These are phyloP conservation scores for Alnus rubra DNA, from an alignment of 306 rosid genomes.

Conservation along the genomic window DNA sequence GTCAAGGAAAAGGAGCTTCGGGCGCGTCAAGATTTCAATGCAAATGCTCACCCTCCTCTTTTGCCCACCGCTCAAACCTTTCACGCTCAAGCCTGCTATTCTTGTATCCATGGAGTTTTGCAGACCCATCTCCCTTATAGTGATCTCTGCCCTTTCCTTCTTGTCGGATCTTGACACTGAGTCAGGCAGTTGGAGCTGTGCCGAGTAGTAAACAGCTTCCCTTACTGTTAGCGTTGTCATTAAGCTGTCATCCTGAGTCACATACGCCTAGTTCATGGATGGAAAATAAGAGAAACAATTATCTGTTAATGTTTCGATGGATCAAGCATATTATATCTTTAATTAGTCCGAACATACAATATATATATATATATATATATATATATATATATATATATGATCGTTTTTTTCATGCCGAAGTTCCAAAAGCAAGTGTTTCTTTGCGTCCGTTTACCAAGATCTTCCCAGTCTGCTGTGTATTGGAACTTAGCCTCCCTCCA, in stretches of 20 bases:
- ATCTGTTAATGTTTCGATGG: no score
- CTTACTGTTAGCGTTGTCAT: constrained; percentile 52
- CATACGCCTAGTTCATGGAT: constrained; percentile 54
- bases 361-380: not conserved
- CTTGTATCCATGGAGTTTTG: constrained; percentile 54
- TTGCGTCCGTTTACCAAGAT: constrained; percentile 58
- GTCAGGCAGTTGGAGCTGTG: constrained; percentile 58
- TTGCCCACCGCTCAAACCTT: no score
- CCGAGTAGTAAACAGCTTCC: constrained; percentile 62
- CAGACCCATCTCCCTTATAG: constrained; percentile 64
- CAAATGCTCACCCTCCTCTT: no score
- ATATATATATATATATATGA: no score
- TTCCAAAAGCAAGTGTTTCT: constrained; percentile 62
- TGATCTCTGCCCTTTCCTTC: constrained; percentile 55
- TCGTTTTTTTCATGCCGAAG: constrained; percentile 40
- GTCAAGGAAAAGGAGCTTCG: no score
- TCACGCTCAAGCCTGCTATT: constrained; percentile 70
- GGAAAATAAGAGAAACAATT: not conserved
- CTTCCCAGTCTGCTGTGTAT: constrained; percentile 41
- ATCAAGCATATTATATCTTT: no score
- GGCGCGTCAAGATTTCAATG: no score
- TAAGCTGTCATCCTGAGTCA: constrained; percentile 67
- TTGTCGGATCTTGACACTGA: constrained; percentile 60
- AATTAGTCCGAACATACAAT: no score
- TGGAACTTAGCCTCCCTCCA: constrained; percentile 59